Conservation (phyloP, 2,329 filamentous ascomycete species). For the Cercospora zeina region DNA sequence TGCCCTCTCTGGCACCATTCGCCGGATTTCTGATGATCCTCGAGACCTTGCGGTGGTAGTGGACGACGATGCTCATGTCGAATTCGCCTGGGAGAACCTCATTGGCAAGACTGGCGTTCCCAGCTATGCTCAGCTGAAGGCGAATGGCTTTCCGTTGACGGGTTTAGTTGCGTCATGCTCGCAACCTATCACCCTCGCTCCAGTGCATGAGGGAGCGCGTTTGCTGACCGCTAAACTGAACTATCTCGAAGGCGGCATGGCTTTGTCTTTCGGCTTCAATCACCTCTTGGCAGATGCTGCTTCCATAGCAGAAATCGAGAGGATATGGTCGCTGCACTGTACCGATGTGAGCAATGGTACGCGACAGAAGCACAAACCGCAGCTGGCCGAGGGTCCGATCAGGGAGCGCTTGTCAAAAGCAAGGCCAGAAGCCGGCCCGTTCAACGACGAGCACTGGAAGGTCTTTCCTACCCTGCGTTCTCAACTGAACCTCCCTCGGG, state of each 20-base stretch:
- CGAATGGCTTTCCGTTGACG: slow-evolving; percentile 21
- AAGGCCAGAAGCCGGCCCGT: background rate
- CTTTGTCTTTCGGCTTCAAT: slow-evolving; percentile 25
- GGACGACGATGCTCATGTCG: slow-evolving; percentile 19
- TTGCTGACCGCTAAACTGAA: slow-evolving; percentile 26
- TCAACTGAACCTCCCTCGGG: slow-evolving; percentile 19
- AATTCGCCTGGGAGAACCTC: slow-evolving; percentile 22
- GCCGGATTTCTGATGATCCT: slow-evolving; percentile 19
- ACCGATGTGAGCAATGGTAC: slow-evolving; percentile 21
- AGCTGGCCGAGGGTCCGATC: slow-evolving; percentile 11
- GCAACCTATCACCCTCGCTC: slow-evolving; percentile 13
- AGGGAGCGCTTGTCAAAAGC: slow-evolving; percentile 22
- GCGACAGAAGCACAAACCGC: slow-evolving; percentile 13
- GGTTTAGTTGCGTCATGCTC: slow-evolving; percentile 18
- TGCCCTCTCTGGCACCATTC: slow-evolving; percentile 22
- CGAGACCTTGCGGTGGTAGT: slow-evolving; percentile 22
- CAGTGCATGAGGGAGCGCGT: slow-evolving; percentile 21
- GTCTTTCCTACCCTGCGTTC: slow-evolving; percentile 21
- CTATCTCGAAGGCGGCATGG: slow-evolving; percentile 22
- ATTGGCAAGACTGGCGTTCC: slow-evolving; percentile 13
- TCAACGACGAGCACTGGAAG: slow-evolving; percentile 19
- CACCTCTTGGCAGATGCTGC: slow-evolving; percentile 25
- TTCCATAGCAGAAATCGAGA: slow-evolving; percentile 23
- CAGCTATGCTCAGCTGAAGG: slow-evolving; percentile 18
- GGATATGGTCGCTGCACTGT: slow-evolving; percentile 26